Evolutionary conservation across 371 early-diverging fungal genomes (phyloP), one percentile per base, ranked within the genome.

Genomic region (Apophysomyces variabilis): DNA sequence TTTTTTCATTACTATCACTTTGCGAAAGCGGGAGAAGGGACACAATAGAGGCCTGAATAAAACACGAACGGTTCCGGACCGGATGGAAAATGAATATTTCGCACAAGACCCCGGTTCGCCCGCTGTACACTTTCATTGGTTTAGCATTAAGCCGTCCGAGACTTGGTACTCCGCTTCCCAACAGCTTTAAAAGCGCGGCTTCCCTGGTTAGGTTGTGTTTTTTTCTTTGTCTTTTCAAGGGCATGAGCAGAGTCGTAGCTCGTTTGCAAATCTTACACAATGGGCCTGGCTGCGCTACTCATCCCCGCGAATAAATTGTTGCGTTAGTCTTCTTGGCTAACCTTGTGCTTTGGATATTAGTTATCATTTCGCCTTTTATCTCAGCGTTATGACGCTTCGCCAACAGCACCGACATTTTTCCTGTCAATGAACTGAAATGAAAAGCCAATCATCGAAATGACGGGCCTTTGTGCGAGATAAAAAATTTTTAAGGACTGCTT

Each of bases 181-280:
- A 26, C 32, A 26, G 32, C 3, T 26, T 26, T 26, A 26, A 26
- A 26, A 26, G 32, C 32, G 32, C 32, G 32, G 32, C 32, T 26
- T 26, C 32, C 32, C 32, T 26, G 32, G 32, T 26, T 26, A 1
- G 32, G 3, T 26, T 26, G 32, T 26, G 1, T 26, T 26, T 66
- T 60, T 56, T 66, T 57, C 41, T 32, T 57, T 62, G 36, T 35
- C 50, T 62, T 63, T 65, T 65, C 68, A 67, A 67, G 63, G 68
- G 68, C 63, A 21, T 62, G 63, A 67, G 26, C 63, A 67, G 68
- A 67, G 68, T 67, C 68, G 68, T 59, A 47, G 68, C 62, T 62
- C 21, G 63, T 62, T 41, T 50, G 68, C 63, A 45, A 62, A 62
- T 21, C 68, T 67, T 67, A 38, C 56, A 44, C 68, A 67, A 62